These are phyloP conservation scores for Macadamia integrifolia DNA, from an alignment of 164 flowering plant genomes.

Conservation along the genomic window DNA sequence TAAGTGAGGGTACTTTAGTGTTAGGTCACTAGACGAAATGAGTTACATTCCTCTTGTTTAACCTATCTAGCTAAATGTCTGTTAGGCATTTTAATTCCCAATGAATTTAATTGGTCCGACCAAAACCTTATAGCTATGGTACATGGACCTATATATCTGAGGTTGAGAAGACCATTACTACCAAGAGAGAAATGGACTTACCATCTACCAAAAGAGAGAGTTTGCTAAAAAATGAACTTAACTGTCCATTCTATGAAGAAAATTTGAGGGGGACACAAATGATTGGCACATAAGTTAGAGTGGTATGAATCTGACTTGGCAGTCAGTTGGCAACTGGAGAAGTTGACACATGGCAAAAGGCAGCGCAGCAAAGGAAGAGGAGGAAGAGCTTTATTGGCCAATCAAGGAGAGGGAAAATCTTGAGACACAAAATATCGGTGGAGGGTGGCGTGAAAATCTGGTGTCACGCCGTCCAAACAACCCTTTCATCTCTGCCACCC, in stretches of 20 bases:
- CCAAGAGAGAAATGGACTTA: no score
- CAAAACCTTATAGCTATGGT: no score
- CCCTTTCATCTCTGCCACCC: conserved; percentile 35
- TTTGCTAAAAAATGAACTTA: no score
- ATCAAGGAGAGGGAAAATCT: conserved; percentile 14
- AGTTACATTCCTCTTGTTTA: no score
- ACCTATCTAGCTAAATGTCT: no score
- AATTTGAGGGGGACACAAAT: conserved; percentile 19
- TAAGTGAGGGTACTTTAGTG: no score
- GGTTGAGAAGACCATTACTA: no score
- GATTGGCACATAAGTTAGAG: conserved; percentile 32
- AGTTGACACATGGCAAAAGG: conserved; percentile 35
- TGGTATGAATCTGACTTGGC: conserved; percentile 22
- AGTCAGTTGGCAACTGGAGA: conserved; percentile 16
- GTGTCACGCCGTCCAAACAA: conserved; percentile 64
- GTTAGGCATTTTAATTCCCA: no score
- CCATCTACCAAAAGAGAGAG: no score
- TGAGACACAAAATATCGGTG: conserved; percentile 37
- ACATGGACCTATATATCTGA: no score
- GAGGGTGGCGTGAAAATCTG: conserved; percentile 56
- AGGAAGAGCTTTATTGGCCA: neutral
- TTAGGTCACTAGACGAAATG: no score
- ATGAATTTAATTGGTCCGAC: no score
- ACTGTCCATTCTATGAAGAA: neutral
- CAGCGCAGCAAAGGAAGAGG: conserved; percentile 40